Evolutionary conservation across 495 filamentous ascomycete genomes (phyloP).

Genomic region (Penicillium odoratum): DNA sequence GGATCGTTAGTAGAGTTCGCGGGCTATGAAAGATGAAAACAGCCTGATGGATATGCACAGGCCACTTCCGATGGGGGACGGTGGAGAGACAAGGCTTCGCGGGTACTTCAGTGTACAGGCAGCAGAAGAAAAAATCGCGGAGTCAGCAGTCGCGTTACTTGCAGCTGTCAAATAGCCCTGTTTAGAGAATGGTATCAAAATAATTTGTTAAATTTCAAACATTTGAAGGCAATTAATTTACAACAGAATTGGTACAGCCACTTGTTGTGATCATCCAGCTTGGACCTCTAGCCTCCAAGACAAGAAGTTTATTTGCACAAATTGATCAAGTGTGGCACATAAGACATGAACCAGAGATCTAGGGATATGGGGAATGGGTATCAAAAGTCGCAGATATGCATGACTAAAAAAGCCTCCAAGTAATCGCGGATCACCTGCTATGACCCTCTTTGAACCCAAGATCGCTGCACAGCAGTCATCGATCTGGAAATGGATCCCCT

Average conservation of each 20-base stretch:
- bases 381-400: conserved; percentile 35
- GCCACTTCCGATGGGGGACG: no score
- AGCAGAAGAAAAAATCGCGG: neutral
- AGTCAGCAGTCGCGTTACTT: no score
- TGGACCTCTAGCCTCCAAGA: conserved; percentile 7
- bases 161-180: no score
- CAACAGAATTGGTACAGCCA: neutral
- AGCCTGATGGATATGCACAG: no score
- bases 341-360: conserved; percentile 16
- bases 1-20: no score
- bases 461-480: conserved; percentile 1
- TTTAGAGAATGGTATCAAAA: neutral
- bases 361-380: conserved; percentile 33
- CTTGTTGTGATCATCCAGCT: conserved; percentile 9
- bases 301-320: conserved; percentile 22
- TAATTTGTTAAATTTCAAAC: neutral
- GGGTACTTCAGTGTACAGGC: no score
- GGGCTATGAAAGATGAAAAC: no score
- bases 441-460: conserved; percentile 2
- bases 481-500: conserved; percentile 5
- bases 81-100: no score
- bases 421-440: conserved; percentile 18
- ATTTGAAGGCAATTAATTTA: neutral
- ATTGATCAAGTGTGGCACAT: conserved; percentile 5
- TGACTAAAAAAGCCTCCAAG: conserved; percentile 22